Conservation (phyloP, 164 flowering plant genomes). For the Magnolia changhungtana region DNA sequence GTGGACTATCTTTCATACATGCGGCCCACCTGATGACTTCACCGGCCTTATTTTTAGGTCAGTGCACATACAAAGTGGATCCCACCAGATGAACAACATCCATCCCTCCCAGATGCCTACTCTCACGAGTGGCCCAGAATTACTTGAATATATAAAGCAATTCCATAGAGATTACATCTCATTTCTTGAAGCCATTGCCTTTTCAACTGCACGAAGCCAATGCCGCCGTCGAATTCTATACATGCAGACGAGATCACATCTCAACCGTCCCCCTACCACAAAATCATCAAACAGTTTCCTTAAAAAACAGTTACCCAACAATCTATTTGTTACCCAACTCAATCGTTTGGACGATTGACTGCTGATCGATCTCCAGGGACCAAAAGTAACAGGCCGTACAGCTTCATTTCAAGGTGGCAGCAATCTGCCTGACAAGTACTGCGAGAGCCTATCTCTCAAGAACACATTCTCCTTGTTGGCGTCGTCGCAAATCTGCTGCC, state of each 20-base stretch:
- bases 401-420: conserved; percentile 27
- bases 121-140: too few species aligned
- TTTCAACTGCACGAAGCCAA: background rate
- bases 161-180: background rate
- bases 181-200: background rate
- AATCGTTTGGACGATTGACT: background rate
- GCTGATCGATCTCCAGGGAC: background rate
- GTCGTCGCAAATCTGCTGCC: conserved; percentile 38
- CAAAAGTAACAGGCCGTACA: background rate
- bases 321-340: background rate
- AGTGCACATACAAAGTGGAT: too few species aligned
- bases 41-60: too few species aligned
- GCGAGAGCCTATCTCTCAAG: conserved; percentile 54
- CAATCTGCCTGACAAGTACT: conserved; percentile 42
- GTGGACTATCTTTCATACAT: too few species aligned
- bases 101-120: too few species aligned
- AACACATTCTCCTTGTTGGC: conserved; percentile 33
- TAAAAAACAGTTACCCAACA: background rate
- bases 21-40: too few species aligned
- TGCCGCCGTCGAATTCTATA: background rate
- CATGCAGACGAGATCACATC: background rate
- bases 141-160: too few species aligned
- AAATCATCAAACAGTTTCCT: background rate
- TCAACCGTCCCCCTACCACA: background rate
- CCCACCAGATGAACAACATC: too few species aligned